A percentile compares a stretch with the other conserved stretches of the same genome.
Conservation (phyloP, 2,329 filamentous ascomycete genomes). For the Diaporthe ilicicola region DNA sequence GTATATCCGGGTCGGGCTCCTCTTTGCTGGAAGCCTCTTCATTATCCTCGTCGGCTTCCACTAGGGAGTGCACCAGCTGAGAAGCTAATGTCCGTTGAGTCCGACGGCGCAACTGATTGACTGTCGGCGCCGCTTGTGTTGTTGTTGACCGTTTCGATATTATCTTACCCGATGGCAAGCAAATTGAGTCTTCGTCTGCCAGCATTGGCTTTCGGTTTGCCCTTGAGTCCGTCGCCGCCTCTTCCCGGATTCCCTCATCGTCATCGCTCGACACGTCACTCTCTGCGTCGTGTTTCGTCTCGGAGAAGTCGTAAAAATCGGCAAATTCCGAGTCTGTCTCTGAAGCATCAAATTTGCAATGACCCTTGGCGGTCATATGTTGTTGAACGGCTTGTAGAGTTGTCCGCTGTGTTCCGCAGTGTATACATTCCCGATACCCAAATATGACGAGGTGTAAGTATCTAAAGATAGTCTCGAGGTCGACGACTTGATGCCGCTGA, state of each 20-base stretch:
- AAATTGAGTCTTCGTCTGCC: constrained; percentile 42
- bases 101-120: background rate
- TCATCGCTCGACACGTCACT: background rate
- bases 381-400: constrained; percentile 56
- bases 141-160: constrained; percentile 38
- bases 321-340: constrained; percentile 47
- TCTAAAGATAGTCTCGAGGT: constrained; percentile 54
- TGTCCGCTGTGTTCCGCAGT: constrained; percentile 53
- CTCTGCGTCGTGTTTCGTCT: constrained; percentile 28
- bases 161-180: constrained; percentile 47
- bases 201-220: constrained; percentile 18
- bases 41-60: background rate
- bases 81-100: background rate
- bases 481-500: constrained; percentile 50
- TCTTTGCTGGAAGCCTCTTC: background rate
- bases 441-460: constrained; percentile 59
- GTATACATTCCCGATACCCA: constrained; percentile 59
- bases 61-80: background rate
- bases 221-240: background rate
- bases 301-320: constrained; percentile 50
- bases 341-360: constrained; percentile 53
- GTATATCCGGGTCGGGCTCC: background rate
- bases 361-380: constrained; percentile 57
- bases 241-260: background rate
- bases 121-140: background rate